Conservation (phyloP, 2,329 filamentous ascomycete species). For the Sporothrix protearum region DNA sequence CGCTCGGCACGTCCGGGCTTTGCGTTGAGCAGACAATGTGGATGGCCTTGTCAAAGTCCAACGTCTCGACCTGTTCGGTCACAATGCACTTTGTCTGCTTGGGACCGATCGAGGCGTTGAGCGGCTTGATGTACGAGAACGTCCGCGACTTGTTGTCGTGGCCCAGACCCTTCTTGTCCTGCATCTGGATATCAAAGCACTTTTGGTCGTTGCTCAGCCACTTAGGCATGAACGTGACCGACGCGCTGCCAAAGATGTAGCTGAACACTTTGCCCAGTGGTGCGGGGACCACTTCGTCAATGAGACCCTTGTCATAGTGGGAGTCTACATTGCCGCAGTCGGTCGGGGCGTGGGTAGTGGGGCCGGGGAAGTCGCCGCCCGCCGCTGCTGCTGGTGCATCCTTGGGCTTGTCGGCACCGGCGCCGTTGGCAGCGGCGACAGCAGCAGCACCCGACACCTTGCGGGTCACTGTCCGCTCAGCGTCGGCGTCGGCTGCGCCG, state of each 20-base stretch:
- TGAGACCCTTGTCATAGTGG: conserved; percentile 81
- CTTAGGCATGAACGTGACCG: conserved; percentile 76
- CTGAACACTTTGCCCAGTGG: conserved; percentile 90
- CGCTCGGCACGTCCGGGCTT: conserved; percentile 91
- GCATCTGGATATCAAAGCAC: conserved; percentile 79
- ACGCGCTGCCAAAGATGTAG: conserved; percentile 78
- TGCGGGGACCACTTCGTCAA: conserved; percentile 80
- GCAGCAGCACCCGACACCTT: conserved; percentile 62
- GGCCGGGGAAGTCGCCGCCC: conserved; percentile 71
- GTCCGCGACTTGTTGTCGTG: conserved; percentile 70
- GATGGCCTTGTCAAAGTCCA: conserved; percentile 84
- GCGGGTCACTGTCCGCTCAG: conserved; percentile 57
- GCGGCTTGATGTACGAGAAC: conserved; percentile 88
- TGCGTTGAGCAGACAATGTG: conserved; percentile 79
- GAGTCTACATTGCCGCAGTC: conserved; percentile 74
- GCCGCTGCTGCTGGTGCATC: conserved; percentile 36
- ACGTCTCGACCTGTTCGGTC: conserved; percentile 73
- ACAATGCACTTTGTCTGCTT: conserved; percentile 94
- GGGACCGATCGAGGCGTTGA: conserved; percentile 79
- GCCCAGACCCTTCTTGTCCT: conserved; percentile 75
- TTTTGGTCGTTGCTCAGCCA: conserved; percentile 87
- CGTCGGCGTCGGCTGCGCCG: conserved; percentile 48
- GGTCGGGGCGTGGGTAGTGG: conserved; percentile 75
- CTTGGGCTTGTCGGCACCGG: conserved; percentile 47
- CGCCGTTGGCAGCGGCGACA: conserved; percentile 43